These are phyloP conservation scores for Rutstroemia sp. DNA, from an alignment of 2,329 filamentous ascomycete species.

Conservation along the genomic window DNA sequence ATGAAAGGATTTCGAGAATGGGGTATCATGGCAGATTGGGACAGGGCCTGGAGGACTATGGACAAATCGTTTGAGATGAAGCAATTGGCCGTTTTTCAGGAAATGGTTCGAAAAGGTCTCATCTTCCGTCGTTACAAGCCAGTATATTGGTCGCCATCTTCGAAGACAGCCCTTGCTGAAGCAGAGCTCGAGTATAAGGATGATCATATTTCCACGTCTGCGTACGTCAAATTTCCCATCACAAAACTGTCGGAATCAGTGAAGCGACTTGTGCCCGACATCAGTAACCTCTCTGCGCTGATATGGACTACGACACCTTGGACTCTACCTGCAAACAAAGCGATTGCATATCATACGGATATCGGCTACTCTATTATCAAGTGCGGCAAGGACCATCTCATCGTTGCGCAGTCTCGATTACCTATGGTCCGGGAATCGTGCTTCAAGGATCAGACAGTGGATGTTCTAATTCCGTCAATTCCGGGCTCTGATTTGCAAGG, in stretches of 20 bases:
- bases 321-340: conserved; percentile 90
- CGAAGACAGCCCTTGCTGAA: conserved; percentile 71
- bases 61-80: conserved; percentile 65
- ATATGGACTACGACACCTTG: conserved; percentile 98
- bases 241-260: conserved; percentile 38
- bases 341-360: conserved; percentile 72
- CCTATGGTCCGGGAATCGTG: conserved; percentile 46
- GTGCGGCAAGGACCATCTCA: conserved; percentile 48
- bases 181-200: conserved; percentile 81
- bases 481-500: conserved; percentile 58
- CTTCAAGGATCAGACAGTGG: conserved; percentile 25
- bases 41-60: conserved; percentile 71
- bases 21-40: conserved; percentile 78
- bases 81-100: conserved; percentile 68
- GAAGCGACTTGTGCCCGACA: conserved; percentile 31
- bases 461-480: conserved; percentile 49
- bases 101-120: conserved; percentile 64
- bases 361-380: conserved; percentile 66
- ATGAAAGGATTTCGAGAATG: conserved; percentile 67
- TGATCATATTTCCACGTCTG: conserved; percentile 61
- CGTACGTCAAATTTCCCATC: conserved; percentile 76
- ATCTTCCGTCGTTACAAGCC: conserved; percentile 76
- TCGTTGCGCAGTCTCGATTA: conserved; percentile 67
- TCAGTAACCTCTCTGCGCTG: conserved; percentile 60
- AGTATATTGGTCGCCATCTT: conserved; percentile 81